Percentiles rank a stretch among this genome's conserved stretches.
These are phyloP conservation scores for Hysterium pulicare DNA, from an alignment of 2,329 filamentous ascomycete species.

Conservation along the genomic window DNA sequence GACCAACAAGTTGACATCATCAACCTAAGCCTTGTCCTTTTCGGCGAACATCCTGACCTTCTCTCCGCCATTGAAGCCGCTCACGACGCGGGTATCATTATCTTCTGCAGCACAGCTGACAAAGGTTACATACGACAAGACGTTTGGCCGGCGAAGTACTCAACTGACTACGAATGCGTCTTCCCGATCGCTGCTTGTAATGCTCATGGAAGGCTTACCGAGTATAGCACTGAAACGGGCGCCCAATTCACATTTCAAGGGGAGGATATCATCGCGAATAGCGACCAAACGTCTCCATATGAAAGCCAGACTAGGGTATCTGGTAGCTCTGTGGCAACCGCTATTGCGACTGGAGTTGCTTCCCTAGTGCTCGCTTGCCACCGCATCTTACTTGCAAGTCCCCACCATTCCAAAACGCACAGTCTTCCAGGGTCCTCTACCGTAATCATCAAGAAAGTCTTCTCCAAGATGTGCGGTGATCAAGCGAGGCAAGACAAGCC, in stretches of 20 bases:
- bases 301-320: too few relatives aligned
- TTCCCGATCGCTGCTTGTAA: neutral
- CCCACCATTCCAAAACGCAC: too few relatives aligned
- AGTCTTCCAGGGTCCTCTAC: too few relatives aligned
- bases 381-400: too few relatives aligned
- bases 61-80: slow-evolving; percentile 1
- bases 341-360: too few relatives aligned
- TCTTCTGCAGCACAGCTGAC: slow-evolving; percentile 2
- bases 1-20: slow-evolving; percentile 3
- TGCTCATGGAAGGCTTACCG: slow-evolving; percentile 1
- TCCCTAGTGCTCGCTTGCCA: too few relatives aligned
- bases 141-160: slow-evolving; percentile 1
- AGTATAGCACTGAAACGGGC: slow-evolving; percentile 1
- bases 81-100: slow-evolving; percentile 2
- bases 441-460: slow-evolving; percentile 2
- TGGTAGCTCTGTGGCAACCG: too few relatives aligned
- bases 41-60: neutral
- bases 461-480: slow-evolving; percentile 1
- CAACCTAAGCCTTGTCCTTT: slow-evolving; percentile 4
- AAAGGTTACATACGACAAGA: slow-evolving; percentile 1
- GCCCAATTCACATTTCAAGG: slow-evolving; percentile 1
- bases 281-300: too few relatives aligned
- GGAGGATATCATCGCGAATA: too few relatives aligned
- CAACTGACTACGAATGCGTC: neutral
- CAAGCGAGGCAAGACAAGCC: slow-evolving; percentile 1